phyloP scores from a whole-genome alignment of 352 stramenopile genomes.

The Aphanomyces invadans region DNA sequence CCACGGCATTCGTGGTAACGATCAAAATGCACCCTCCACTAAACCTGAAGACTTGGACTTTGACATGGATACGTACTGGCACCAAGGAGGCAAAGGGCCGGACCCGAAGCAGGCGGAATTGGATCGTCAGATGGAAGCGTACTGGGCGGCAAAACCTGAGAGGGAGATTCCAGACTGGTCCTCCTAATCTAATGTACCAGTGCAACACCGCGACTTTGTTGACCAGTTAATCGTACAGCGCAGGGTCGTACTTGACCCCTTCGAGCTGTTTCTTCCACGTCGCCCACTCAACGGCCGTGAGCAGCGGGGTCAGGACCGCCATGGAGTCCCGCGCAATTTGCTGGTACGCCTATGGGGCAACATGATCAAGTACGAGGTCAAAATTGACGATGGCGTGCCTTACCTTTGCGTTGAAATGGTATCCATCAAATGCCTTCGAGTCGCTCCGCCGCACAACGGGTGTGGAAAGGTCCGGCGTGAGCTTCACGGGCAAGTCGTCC shows the following conservation, averaged over 20 bases:
- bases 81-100: conserved; percentile 78
- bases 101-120: conserved; percentile 71
- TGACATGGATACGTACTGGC: conserved; percentile 87
- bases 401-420: conserved; percentile 79
- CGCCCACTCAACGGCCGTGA: conserved; percentile 74
- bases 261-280: conserved; percentile 78
- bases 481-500: conserved; percentile 53
- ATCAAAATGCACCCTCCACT: conserved; percentile 29
- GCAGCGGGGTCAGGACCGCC: conserved; percentile 71
- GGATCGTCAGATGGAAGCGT: conserved; percentile 84
- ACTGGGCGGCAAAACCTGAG: conserved; percentile 80
- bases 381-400: too few species aligned
- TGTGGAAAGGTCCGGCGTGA: conserved; percentile 66
- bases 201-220: too few species aligned
- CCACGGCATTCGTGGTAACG: conserved; percentile 27
- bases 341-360: conserved; percentile 47
- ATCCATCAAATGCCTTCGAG: conserved; percentile 56
- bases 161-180: conserved; percentile 26
- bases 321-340: conserved; percentile 65
- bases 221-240: conserved; percentile 56
- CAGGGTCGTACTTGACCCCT: conserved; percentile 65
- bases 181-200: too few species aligned
- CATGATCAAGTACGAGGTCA: not conserved
- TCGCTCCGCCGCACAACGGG: conserved; percentile 59
- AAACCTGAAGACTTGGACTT: conserved; percentile 76